Conservation (phyloP, 2,329 filamentous ascomycete species). For the Gnomoniopsis sp. region DNA sequence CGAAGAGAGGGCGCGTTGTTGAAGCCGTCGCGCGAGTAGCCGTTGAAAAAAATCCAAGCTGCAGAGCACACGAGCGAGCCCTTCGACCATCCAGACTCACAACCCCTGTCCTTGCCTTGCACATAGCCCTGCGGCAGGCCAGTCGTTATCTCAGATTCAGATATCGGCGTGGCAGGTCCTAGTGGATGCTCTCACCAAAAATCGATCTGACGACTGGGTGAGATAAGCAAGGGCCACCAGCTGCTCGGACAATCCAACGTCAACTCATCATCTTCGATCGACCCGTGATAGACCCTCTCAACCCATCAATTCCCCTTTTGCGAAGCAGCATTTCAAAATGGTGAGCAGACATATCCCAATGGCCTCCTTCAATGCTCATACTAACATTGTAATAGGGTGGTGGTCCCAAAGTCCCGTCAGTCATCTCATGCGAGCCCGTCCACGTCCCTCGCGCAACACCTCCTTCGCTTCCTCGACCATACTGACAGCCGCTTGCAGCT, state of each 20-base stretch:
- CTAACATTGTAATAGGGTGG: slow-evolving; percentile 61
- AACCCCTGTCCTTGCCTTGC: slow-evolving; percentile 15
- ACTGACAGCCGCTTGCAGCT: slow-evolving; percentile 50
- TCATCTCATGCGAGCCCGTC: slow-evolving; percentile 19
- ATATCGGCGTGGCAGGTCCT: slow-evolving; percentile 23
- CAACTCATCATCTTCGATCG: slow-evolving; percentile 7
- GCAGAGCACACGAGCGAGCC: too few relatives aligned
- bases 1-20: slow-evolving; percentile 7
- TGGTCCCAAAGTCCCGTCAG: slow-evolving; percentile 64
- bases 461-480: slow-evolving; percentile 2
- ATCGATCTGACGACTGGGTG: not conserved
- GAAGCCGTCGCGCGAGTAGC: slow-evolving; percentile 17
- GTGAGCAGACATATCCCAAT: slow-evolving; percentile 33
- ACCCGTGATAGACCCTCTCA: slow-evolving; percentile 6
- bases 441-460: slow-evolving; percentile 7
- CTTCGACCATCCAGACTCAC: slow-evolving; percentile 13
- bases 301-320: slow-evolving; percentile 4
- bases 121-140: not conserved
- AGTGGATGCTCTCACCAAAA: too few relatives aligned
- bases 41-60: slow-evolving; percentile 15
- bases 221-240: slow-evolving; percentile 7
- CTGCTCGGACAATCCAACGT: slow-evolving; percentile 15
- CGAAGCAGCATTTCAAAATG: slow-evolving; percentile 45
- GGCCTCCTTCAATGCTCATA: not conserved
- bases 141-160: slow-evolving; percentile 1